Base-by-base conservation (phyloP, 257 asterid species). In the Echium plantagineum region DNA sequence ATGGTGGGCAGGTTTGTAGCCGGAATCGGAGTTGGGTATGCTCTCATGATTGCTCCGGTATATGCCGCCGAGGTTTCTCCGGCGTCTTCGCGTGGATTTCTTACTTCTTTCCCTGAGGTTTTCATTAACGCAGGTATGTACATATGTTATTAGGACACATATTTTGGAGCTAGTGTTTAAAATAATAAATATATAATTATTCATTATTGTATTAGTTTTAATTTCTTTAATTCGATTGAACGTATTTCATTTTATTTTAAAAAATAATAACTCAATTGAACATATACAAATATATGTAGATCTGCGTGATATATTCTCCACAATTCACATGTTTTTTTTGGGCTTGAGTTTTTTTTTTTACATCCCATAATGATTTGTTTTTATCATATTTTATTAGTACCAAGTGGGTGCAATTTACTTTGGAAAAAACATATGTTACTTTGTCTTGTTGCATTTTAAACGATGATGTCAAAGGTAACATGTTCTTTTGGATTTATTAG, bases 11-110 rank as follows among this genome's bases (percentile, higher is more conserved):
- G 98, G 16, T 85, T 90, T 24, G 94, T 87, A 0, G 90, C 90
- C 68, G 96, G 98, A 15, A 69, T 90, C 15, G 97, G 94, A 8
- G 96, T 90, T 31, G 97, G 97, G 17, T 90, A 83, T 30, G 97
- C 95, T 4, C 90, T 87, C 63, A 90, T 87, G 97, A 82, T 90
- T 4, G 97, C 96, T 26, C 97, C 96, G 21, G 97, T 90, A 21
- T 90, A 90, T 79, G 82, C 98, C 30, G 86, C 98, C 15, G 96
- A 90, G 86, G 82, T 90, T 21, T 61, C 98, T 26, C 98, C 96
- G 81, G 94, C 95, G 16, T 76, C 96, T 15, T 74, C 87, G 30
- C 87, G 96, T 6, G 98, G 96, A 15, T 87, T 87, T 72, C 94
- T 90, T 57, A 63, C 89, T 53, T 90, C 98, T 53, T 90, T 90